Base-by-base conservation (phyloP, 164 flowering plant genomes). In the Cinnamomum micranthum region DNA sequence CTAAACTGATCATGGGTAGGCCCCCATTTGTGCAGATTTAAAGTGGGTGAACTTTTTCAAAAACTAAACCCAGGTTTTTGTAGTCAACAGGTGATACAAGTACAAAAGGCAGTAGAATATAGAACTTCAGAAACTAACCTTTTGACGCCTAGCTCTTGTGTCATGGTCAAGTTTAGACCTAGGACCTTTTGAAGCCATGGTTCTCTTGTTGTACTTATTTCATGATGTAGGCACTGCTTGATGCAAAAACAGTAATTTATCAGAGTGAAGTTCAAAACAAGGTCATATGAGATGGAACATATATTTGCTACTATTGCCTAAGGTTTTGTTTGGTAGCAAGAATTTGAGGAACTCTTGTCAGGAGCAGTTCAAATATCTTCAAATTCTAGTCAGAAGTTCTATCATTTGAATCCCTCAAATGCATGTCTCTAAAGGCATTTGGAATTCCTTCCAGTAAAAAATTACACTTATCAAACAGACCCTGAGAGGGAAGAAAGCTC, bases 161-260 rank as follows among this genome's bases (percentile, higher is more conserved):
- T 95, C 99, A 81, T 93, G 97, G 76, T 95, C 99, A 78, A 86
- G 86, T 78, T 87, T 93, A 50, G 93, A 88, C 84, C 94, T 84
- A 68, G 92, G 89, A 81, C 96, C 98, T 84, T 93, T 95, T 15
- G 98, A 91, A 71, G 97, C 91, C 99, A 95, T 95, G 72, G 20
- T 80, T 70, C 52, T 41, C 70, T 74, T 64, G 59, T n/a, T 71
- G 58, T 52, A 60, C 28, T 63, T 82, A 80, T 35, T 15, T 68
- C 81, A 73, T 74, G 74, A 66, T 68, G 64, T 35, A 77, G 73
- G 41, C 13, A 50, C 82, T 79, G 77, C 41, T 47, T 69, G 33
- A 27, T 28, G 50, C 41, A 17, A 67, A 67, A 17, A 27, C 17
- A 67, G 28, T 6, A 4, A 55, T 22, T 67, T 14, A 17, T 3